A percentile compares a stretch with the other conserved stretches of the same genome.
Evolutionary conservation across 371 early-diverging fungal species (phyloP).

Genomic region (Syncephalastrum sp.): DNA sequence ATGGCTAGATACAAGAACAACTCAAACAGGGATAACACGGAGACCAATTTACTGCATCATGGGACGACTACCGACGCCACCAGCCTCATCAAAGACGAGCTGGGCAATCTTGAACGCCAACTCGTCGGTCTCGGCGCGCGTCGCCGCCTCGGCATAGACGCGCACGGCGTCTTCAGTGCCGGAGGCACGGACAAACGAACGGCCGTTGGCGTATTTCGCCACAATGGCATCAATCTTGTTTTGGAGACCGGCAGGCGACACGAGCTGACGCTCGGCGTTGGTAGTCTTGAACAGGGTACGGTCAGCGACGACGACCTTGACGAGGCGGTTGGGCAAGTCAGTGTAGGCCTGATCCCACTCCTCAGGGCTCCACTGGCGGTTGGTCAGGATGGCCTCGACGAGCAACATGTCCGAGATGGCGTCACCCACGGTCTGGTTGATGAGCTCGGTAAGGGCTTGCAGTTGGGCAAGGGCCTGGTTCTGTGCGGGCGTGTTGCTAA

Average conservation of each 20-base stretch:
- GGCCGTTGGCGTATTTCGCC: conserved; percentile 77
- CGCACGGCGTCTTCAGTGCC: conserved; percentile 99
- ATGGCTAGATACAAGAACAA: neutral
- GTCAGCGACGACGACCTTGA: conserved; percentile 93
- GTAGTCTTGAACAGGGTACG: conserved; percentile 90
- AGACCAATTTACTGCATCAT: conserved; percentile 18
- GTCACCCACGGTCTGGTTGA: conserved; percentile 99
- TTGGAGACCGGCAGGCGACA: conserved; percentile 90
- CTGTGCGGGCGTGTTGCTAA: conserved; percentile 75
- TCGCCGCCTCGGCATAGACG: conserved; percentile 97
- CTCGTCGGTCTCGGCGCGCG: conserved; percentile 79
- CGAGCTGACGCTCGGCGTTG: conserved; percentile 93
- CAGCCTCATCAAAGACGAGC: conserved; percentile 88
- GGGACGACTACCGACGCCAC: conserved; percentile 90
- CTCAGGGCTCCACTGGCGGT: conserved; percentile 75
- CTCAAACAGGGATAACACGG: neutral
- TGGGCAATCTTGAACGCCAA: conserved; percentile 79
- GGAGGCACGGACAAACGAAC: conserved; percentile 97
- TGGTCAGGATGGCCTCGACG: conserved; percentile 90
- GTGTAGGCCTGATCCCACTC: conserved; percentile 95
- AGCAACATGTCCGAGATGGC: conserved; percentile 97
- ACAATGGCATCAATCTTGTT: conserved; percentile 82
- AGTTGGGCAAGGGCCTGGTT: conserved; percentile 76
- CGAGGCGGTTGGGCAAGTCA: conserved; percentile 91
- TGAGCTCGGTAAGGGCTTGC: conserved; percentile 82